These are phyloP conservation scores for Neocallimastix lanati DNA, from an alignment of 192 early-diverging fungal genomes.

Conservation along the genomic window DNA sequence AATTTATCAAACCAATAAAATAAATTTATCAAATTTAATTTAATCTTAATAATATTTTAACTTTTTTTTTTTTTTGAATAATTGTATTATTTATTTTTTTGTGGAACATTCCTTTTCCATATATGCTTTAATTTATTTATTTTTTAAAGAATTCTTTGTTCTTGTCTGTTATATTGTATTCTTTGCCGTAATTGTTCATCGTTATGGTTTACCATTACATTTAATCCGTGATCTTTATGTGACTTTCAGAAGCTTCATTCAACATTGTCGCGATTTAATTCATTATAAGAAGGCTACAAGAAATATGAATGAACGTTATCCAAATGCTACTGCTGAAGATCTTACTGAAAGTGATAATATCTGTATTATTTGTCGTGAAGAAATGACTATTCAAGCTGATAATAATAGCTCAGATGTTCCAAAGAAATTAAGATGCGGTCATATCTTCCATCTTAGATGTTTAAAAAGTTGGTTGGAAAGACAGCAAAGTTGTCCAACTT, in stretches of 20 bases:
- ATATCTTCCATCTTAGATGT: conserved; percentile 95
- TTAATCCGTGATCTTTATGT: conserved; percentile 93
- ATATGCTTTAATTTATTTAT: too few relatives aligned
- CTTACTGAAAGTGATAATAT: conserved; percentile 46
- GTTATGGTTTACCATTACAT: conserved; percentile 80
- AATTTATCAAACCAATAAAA: too few relatives aligned
- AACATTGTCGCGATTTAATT: conserved; percentile 71
- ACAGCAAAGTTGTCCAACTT: conserved; percentile 95
- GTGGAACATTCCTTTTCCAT: too few relatives aligned
- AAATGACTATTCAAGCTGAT: conserved; percentile 41
- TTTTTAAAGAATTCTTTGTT: conserved; percentile 64
- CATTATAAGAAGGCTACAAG: conserved; percentile 84
- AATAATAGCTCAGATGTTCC: conserved; percentile 35
- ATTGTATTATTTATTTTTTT: too few relatives aligned
- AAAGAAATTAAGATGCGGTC: conserved; percentile 88
- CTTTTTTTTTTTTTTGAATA: not conserved
- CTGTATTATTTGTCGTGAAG: conserved; percentile 96
- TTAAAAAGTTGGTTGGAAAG: conserved; percentile 90
- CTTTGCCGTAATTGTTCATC: conserved; percentile 64
- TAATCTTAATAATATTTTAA: not conserved
- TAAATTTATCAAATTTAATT: too few relatives aligned
- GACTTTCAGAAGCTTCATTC: conserved; percentile 74
- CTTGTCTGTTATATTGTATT: conserved; percentile 72
- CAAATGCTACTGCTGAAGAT: conserved; percentile 71
- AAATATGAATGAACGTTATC: conserved; percentile 93